Percentiles rank a stretch among this genome's conserved stretches.
Conservation (phyloP, 495 filamentous ascomycete genomes). For the Parathielavia appendiculata region DNA sequence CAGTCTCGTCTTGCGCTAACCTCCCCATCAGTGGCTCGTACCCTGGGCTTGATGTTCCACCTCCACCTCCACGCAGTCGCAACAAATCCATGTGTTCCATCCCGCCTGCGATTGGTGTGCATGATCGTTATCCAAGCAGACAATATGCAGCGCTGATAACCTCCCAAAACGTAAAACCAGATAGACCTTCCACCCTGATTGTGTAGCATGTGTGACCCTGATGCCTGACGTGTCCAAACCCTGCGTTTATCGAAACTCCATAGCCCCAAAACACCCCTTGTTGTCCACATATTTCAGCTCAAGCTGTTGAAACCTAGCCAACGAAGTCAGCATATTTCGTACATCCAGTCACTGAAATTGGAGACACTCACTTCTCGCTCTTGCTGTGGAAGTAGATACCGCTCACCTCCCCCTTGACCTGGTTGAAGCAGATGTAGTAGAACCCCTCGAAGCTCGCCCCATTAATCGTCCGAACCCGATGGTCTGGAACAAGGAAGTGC, state of each 20-base stretch:
- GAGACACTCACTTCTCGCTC: constrained; percentile 76
- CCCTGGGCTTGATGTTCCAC: background rate
- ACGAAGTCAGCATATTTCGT: constrained; percentile 4
- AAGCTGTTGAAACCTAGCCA: constrained; percentile 77
- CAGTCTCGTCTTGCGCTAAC: background rate
- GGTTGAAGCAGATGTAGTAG: constrained; percentile 99
- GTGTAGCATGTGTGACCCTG: background rate
- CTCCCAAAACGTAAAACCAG: background rate
- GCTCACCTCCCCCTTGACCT: constrained; percentile 72
- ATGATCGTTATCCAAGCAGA: constrained; percentile 2
- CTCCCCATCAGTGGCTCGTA: background rate
- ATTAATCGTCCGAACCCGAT: constrained; percentile 79
- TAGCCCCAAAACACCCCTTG: constrained; percentile 74
- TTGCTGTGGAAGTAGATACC: constrained; percentile 98
- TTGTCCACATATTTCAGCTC: constrained; percentile 84
- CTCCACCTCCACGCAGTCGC: no score
- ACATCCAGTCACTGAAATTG: background rate
- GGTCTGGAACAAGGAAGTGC: constrained; percentile 94
- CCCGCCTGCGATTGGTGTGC: background rate
- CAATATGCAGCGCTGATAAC: constrained; percentile 14
- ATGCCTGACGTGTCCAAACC: background rate
- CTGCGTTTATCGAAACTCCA: constrained; percentile 79
- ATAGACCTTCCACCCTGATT: background rate
- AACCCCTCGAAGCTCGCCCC: constrained; percentile 98
- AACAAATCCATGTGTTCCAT: background rate